These are phyloP conservation scores for Calonectria crousiana DNA, from an alignment of 2,329 filamentous ascomycete genomes.

Conservation along the genomic window DNA sequence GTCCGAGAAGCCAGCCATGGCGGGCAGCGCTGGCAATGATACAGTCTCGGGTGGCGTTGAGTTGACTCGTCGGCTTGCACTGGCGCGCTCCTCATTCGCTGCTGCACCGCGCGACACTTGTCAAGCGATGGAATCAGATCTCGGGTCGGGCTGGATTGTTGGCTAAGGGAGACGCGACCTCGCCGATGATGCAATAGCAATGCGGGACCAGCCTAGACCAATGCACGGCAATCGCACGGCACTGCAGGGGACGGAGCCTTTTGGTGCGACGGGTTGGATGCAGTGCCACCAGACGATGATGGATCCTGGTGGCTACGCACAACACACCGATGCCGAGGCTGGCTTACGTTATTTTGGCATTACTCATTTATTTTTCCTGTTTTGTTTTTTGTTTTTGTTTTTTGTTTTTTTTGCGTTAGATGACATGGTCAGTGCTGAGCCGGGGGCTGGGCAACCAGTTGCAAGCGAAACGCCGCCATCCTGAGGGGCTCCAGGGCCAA, in stretches of 20 bases:
- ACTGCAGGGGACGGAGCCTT: neutral
- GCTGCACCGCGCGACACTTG: neutral
- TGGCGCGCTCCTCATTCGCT: conserved; percentile 1
- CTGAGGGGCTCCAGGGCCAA: neutral
- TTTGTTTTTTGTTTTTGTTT: no score
- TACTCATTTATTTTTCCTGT: neutral
- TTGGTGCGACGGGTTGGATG: neutral
- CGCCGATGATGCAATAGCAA: neutral
- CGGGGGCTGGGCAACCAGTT: neutral
- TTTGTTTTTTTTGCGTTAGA: neutral
- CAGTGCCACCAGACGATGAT: neutral
- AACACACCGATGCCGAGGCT: neutral
- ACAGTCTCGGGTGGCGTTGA: conserved; percentile 1
- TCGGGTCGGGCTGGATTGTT: neutral
- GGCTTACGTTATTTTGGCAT: neutral
- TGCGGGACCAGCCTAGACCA: neutral
- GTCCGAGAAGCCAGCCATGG: conserved; percentile 37
- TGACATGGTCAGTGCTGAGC: neutral
- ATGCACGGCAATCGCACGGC: conserved; percentile 6
- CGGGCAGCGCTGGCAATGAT: conserved; percentile 13
- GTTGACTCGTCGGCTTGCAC: neutral
- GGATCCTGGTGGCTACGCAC: neutral
- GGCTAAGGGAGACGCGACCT: neutral
- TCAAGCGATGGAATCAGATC: neutral
- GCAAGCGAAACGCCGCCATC: neutral